Conservation (phyloP, 495 filamentous ascomycete genomes). For the Penicillium soppii region DNA sequence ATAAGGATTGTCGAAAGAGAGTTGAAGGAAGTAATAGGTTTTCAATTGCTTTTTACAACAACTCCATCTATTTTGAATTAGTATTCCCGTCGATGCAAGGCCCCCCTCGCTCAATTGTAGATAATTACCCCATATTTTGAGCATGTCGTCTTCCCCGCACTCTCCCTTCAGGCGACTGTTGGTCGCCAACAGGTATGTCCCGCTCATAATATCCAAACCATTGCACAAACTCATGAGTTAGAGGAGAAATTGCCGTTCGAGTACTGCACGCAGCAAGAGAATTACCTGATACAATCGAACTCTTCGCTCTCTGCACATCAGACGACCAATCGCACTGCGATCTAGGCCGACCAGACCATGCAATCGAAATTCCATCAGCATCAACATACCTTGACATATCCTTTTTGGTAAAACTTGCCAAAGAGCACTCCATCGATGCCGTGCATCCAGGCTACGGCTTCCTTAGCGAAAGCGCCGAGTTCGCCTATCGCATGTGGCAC, state of each 20-base stretch:
- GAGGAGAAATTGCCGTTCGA: constrained; percentile 62
- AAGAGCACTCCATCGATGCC: constrained; percentile 52
- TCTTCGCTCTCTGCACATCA: constrained; percentile 51
- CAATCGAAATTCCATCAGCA: constrained; percentile 48
- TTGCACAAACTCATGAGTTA: constrained; percentile 20
- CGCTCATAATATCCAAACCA: background rate
- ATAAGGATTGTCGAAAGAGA: constrained; percentile 3
- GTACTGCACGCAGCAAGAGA: constrained; percentile 58
- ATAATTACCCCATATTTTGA: constrained; percentile 8
- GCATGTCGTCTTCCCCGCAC: constrained; percentile 26
- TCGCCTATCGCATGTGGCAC: constrained; percentile 50
- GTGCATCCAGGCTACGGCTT: constrained; percentile 66
- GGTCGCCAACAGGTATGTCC: constrained; percentile 54
- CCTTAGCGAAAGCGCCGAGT: constrained; percentile 57
- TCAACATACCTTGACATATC: constrained; percentile 52
- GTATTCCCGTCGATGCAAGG: too few relatives aligned
- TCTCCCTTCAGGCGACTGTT: constrained; percentile 51
- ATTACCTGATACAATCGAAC: constrained; percentile 45
- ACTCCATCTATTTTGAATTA: background rate
- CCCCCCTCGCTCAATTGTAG: background rate
- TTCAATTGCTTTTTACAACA: too few relatives aligned
- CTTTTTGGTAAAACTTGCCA: constrained; percentile 42
- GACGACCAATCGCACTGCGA: constrained; percentile 55
- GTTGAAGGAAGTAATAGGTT: background rate
- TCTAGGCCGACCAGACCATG: constrained; percentile 42